A percentile compares a stretch with the other conserved stretches of the same genome.
Conservation (phyloP, 441 rosid species). For the Euphorbia schlechtendalii region DNA sequence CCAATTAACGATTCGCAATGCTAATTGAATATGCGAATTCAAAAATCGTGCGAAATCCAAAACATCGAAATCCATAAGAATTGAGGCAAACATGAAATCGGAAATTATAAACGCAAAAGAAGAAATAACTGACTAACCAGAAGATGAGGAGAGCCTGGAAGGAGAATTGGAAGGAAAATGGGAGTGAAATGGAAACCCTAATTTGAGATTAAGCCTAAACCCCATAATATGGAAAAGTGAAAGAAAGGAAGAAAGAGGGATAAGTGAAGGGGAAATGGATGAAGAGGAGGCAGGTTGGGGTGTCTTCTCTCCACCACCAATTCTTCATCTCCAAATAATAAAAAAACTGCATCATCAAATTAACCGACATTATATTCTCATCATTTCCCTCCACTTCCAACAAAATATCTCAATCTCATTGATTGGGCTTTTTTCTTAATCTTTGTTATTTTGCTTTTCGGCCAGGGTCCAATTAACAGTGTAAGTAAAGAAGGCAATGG, state of each 20-base stretch:
- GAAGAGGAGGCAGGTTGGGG: neutral
- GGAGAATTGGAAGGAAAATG: conserved; percentile 23
- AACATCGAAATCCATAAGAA: too few species aligned
- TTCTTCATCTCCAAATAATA: conserved; percentile 38
- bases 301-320: conserved; percentile 45
- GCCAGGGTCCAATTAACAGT: too few species aligned
- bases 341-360: neutral
- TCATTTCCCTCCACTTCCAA: neutral
- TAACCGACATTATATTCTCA: neutral
- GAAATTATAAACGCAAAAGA: too few species aligned
- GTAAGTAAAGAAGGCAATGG: too few species aligned
- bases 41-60: too few species aligned
- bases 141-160: conserved; percentile 24
- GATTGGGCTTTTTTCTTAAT: too few species aligned
- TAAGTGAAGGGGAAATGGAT: neutral
- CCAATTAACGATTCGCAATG: conserved; percentile 12
- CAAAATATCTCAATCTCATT: neutral
- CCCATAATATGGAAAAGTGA: conserved; percentile 23
- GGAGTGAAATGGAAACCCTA: conserved; percentile 31
- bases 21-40: too few species aligned
- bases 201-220: conserved; percentile 37
- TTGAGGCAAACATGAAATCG: too few species aligned
- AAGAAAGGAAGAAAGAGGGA: neutral
- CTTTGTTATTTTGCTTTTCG: too few species aligned
- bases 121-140: too few species aligned